A percentile compares a stretch with the other conserved stretches of the same genome.
Evolutionary conservation across 768 basidiomycete genomes (phyloP).

Genomic region (Rhodocollybia butyracea): DNA sequence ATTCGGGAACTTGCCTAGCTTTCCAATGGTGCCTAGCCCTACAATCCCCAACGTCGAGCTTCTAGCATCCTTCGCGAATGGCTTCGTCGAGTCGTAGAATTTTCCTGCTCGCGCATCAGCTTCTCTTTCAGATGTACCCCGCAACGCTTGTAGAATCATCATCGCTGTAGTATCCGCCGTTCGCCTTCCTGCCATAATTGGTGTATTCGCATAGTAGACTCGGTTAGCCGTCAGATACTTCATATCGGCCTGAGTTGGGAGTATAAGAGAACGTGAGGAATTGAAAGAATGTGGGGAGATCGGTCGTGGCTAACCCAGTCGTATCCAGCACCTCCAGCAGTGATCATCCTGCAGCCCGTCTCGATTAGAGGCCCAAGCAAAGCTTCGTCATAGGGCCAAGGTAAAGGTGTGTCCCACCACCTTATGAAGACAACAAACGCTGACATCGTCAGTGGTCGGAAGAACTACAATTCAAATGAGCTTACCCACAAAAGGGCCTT

Average conservation of each 20-base stretch:
- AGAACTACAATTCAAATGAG: no score
- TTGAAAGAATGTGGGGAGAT: background rate
- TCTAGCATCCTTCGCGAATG: constrained; percentile 14
- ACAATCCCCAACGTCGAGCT: constrained; percentile 19
- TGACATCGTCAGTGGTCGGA: no score
- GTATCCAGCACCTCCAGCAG: constrained; percentile 1
- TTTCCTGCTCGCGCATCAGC: constrained; percentile 14
- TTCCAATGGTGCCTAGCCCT: constrained; percentile 18
- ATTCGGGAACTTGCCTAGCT: background rate
- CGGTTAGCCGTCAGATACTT: constrained; percentile 15
- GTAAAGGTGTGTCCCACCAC: constrained; percentile 5
- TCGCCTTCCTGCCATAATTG: constrained; percentile 14
- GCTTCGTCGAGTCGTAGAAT: constrained; percentile 13
- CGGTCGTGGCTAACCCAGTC: background rate
- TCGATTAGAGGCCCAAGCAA: constrained; percentile 6
- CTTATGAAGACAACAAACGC: constrained; percentile 7
- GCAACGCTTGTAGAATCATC: constrained; percentile 18
- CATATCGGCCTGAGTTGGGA: constrained; percentile 8
- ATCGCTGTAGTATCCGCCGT: constrained; percentile 20
- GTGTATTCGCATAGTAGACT: constrained; percentile 19
- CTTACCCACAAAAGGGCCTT: constrained; percentile 5
- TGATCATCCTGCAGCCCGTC: constrained; percentile 6
- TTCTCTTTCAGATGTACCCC: constrained; percentile 15
- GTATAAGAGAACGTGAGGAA: background rate
- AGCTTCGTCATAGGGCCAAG: constrained; percentile 9